phyloP scores from a whole-genome alignment of 108 stramenopile species.

The Nannochloropsis salina region DNA sequence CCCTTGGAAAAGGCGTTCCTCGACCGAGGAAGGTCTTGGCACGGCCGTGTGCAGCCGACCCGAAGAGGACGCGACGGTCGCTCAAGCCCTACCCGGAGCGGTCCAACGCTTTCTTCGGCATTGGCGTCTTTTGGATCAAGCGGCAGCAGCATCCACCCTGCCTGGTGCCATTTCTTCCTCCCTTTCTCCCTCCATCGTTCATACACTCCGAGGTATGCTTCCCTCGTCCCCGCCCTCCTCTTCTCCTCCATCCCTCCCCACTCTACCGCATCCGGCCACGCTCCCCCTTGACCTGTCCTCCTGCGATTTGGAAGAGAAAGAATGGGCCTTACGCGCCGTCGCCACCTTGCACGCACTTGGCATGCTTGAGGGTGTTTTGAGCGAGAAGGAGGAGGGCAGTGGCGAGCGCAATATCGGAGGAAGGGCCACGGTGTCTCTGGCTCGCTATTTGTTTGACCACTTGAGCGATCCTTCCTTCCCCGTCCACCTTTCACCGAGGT shows the following conservation, averaged over 20 bases:
- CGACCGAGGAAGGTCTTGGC: not conserved
- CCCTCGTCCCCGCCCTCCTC: too few species aligned
- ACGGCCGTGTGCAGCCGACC: constrained; percentile 25
- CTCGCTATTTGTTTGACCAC: not conserved
- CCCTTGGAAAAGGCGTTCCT: constrained; percentile 24
- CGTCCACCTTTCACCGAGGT: not conserved
- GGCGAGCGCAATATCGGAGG: not conserved
- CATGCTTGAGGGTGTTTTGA: not conserved
- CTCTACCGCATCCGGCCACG: not conserved
- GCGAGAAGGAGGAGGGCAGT: not conserved
- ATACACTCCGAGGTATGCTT: not conserved
- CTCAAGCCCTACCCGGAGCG: constrained; percentile 37
- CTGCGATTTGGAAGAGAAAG: not conserved
- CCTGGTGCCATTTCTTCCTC: not conserved
- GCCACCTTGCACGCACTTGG: not conserved
- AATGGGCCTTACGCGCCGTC: not conserved
- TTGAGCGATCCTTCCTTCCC: not conserved
- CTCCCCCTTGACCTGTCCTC: not conserved
- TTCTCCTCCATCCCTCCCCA: not conserved
- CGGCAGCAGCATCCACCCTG: not conserved
- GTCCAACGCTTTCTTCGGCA: constrained; percentile 37
- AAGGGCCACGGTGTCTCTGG: not conserved
- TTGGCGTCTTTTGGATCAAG: constrained; percentile 32
- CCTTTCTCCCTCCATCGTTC: not conserved
- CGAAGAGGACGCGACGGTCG: constrained; percentile 33